These are phyloP conservation scores for Sporothrix variecibatus DNA, from an alignment of 2,329 filamentous ascomycete species.

Conservation along the genomic window DNA sequence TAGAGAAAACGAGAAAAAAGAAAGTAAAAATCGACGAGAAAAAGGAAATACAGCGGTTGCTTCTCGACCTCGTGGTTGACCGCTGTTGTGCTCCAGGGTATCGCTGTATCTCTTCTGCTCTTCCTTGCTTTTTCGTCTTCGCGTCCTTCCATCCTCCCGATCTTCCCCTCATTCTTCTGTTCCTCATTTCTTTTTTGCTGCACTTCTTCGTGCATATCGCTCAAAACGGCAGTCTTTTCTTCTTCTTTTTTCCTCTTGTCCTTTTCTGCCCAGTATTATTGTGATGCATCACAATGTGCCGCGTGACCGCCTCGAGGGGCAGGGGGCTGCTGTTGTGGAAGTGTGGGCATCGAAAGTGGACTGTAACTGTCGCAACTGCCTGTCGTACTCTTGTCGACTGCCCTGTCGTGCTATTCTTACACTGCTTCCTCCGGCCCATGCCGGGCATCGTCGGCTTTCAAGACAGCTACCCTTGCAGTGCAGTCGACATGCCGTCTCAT, in stretches of 20 bases:
- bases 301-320: slow-evolving; percentile 5
- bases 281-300: slow-evolving; percentile 2
- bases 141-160: background rate
- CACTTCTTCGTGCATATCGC: background rate
- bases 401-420: background rate
- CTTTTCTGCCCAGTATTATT: background rate
- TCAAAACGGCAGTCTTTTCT: background rate
- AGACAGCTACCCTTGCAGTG: background rate
- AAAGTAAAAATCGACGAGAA: background rate
- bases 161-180: background rate
- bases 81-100: background rate
- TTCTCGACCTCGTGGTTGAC: background rate
- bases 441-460: slow-evolving; percentile 18
- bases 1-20: slow-evolving; percentile 8
- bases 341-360: background rate
- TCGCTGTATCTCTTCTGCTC: background rate
- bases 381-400: background rate
- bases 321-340: background rate
- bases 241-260: background rate
- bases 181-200: background rate
- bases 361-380: background rate
- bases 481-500: too few species aligned
- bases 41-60: background rate
- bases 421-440: background rate
- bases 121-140: background rate